These are phyloP conservation scores for Trichophyton equinum DNA, from an alignment of 2,329 filamentous ascomycete genomes.

Conservation along the genomic window DNA sequence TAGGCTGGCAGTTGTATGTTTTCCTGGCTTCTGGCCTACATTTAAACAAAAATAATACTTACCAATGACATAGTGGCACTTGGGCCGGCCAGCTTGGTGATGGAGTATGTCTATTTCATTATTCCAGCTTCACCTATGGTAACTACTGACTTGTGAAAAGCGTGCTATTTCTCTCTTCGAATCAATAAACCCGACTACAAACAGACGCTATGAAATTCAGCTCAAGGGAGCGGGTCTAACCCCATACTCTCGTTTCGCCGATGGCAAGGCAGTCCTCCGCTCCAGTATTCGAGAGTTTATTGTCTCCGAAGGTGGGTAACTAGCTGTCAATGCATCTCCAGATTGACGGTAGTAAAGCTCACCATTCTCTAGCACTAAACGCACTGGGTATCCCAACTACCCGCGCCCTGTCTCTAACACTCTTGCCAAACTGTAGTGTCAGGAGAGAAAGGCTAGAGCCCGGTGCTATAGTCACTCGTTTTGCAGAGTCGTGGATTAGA, in stretches of 20 bases:
- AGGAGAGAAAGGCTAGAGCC: conserved; percentile 71
- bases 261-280: conserved; percentile 83
- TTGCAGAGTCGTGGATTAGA: conserved; percentile 81
- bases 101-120: conserved; percentile 37
- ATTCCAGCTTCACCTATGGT: neutral
- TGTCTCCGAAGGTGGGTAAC: conserved; percentile 60
- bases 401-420: conserved; percentile 67
- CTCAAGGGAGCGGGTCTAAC: conserved; percentile 89
- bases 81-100: conserved; percentile 97
- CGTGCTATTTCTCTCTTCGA: conserved; percentile 92
- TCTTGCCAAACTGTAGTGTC: conserved; percentile 61
- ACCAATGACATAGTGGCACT: conserved; percentile 43
- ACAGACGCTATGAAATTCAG: conserved; percentile 75
- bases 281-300: conserved; percentile 92
- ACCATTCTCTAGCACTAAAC: conserved; percentile 44
- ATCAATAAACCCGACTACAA: conserved; percentile 58
- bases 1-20: conserved; percentile 40
- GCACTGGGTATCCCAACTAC: conserved; percentile 78
- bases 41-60: conserved; percentile 21
- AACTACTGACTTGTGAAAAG: conserved; percentile 11
- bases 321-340: too few relatives aligned
- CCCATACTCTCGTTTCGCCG: conserved; percentile 90
- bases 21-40: neutral
- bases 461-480: conserved; percentile 81
- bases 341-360: neutral